Conservation (phyloP, 2,329 filamentous ascomycete genomes). For the Calonectria ilicicola region DNA sequence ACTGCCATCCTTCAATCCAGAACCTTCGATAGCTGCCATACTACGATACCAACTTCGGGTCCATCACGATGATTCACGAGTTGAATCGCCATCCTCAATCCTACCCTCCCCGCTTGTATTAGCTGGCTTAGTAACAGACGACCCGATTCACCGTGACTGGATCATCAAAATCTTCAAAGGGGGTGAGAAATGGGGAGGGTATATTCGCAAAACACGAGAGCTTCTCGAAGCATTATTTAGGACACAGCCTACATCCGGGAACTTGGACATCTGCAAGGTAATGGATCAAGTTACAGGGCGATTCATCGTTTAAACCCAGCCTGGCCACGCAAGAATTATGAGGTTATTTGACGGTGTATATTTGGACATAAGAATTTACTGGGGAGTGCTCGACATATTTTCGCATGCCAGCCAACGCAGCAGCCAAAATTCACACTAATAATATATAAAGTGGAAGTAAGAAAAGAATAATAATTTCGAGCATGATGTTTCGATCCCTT, state of each 20-base stretch:
- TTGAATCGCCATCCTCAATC: slow-evolving; percentile 26
- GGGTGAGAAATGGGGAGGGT: slow-evolving; percentile 23
- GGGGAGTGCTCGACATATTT: too few relatives aligned
- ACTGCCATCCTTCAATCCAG: slow-evolving; percentile 17
- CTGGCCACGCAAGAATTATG: too few relatives aligned
- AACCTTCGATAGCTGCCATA: slow-evolving; percentile 18
- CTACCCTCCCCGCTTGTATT: slow-evolving; percentile 26
- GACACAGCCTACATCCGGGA: not conserved
- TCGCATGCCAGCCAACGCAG: too few relatives aligned
- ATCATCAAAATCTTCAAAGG: slow-evolving; percentile 16
- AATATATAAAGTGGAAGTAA: too few relatives aligned
- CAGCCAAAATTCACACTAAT: too few relatives aligned
- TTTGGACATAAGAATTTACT: too few relatives aligned
- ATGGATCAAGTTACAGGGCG: slow-evolving; percentile 29
- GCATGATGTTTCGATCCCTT: too few relatives aligned
- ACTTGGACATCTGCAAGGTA: slow-evolving; percentile 18
- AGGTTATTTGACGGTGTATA: too few relatives aligned
- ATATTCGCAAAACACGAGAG: slow-evolving; percentile 21
- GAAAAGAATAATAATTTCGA: too few relatives aligned
- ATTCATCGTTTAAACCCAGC: slow-evolving; percentile 19
- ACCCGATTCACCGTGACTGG: slow-evolving; percentile 29
- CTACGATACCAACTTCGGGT: slow-evolving; percentile 24
- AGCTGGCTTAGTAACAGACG: slow-evolving; percentile 18
- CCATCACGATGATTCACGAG: slow-evolving; percentile 19
- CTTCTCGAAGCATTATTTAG: slow-evolving; percentile 24